Evolutionary conservation across 768 basidiomycete genomes (phyloP).

Genomic region (Suillus americanus): DNA sequence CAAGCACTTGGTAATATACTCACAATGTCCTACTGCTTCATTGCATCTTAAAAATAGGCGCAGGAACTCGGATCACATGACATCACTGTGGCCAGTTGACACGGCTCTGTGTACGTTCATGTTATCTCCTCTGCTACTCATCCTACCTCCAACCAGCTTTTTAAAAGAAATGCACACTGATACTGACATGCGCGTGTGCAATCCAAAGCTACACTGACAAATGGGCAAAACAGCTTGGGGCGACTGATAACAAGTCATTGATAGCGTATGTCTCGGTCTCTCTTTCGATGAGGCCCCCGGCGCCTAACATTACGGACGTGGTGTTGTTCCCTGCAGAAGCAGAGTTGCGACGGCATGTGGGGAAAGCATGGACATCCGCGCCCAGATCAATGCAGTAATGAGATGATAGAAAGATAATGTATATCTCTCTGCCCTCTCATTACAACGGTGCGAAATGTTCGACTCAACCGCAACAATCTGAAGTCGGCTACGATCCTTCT

Average conservation of each 20-base stretch:
- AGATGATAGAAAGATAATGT: not conserved
- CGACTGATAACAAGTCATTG: not conserved
- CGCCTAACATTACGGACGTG: slow-evolving; percentile 11
- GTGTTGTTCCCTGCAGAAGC: slow-evolving; percentile 23
- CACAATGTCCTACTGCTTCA: not conserved
- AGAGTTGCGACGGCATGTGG: not conserved
- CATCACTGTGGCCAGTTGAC: slow-evolving; percentile 19
- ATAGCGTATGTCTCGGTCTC: too few species aligned
- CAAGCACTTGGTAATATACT: not conserved
- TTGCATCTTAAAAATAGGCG: not conserved
- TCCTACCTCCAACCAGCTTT: not conserved
- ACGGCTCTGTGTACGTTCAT: slow-evolving; percentile 14
- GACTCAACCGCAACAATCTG: not conserved
- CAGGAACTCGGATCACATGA: slow-evolving; percentile 17
- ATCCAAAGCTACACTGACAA: too few species aligned
- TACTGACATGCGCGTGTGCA: too few species aligned
- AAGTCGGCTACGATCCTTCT: not conserved
- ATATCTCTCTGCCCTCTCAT: not conserved
- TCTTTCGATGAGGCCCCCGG: too few species aligned
- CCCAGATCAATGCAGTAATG: not conserved
- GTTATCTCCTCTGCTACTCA: not conserved
- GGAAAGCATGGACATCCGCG: not conserved
- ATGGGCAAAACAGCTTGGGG: too few species aligned
- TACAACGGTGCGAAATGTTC: not conserved
- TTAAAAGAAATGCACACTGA: too few species aligned